Conservation (phyloP, 2,329 filamentous ascomycete species). For the Cadophora sp. region DNA sequence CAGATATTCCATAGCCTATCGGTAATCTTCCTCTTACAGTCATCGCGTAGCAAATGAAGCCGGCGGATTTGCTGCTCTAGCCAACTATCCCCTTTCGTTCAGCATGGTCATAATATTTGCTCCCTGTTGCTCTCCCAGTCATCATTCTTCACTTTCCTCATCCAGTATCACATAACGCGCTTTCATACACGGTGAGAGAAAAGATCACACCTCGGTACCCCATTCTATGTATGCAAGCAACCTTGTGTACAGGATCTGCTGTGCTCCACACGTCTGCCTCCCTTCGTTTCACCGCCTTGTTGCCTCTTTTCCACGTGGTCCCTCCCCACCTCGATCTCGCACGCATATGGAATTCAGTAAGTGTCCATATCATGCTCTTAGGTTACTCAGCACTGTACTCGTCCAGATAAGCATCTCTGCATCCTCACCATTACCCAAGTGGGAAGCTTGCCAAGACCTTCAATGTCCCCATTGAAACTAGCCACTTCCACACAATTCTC, state of each 20-base stretch:
- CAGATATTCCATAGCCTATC: not conserved
- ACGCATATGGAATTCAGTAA: too few species aligned
- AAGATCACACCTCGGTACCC: not conserved
- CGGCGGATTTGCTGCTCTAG: too few species aligned
- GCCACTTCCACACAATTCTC: not conserved
- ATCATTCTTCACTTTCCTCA: constrained; percentile 3
- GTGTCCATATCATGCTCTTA: not conserved
- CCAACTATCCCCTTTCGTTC: not conserved
- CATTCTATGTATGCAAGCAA: not conserved
- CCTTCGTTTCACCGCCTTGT: constrained; percentile 2
- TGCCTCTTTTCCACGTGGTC: not conserved
- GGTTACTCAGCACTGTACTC: not conserved
- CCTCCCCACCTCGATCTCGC: not conserved
- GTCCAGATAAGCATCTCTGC: not conserved
- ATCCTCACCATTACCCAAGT: not conserved
- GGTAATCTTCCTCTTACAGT: not conserved
- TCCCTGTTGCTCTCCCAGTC: not conserved
- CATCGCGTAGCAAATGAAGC: not conserved
- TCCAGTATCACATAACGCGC: not conserved
- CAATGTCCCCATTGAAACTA: not conserved
- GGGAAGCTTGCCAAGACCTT: not conserved
- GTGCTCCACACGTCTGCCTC: too few species aligned
- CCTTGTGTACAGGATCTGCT: not conserved
- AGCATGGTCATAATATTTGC: not conserved
- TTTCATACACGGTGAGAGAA: not conserved